These are phyloP conservation scores for Trichoderma virens DNA, from an alignment of 495 filamentous ascomycete species.

Conservation along the genomic window DNA sequence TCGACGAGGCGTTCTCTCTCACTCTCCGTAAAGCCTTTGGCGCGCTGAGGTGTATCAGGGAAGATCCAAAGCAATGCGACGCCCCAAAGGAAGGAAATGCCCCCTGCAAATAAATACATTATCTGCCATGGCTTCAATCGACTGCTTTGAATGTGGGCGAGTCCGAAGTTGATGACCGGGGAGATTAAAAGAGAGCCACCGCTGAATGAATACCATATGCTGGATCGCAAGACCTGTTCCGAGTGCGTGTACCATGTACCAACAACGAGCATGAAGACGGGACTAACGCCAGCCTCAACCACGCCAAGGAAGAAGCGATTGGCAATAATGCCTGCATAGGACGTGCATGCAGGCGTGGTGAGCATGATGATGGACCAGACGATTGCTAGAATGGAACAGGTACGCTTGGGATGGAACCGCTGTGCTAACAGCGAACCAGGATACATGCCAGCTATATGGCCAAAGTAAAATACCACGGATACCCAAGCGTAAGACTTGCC, in stretches of 20 bases:
- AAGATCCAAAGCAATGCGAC: not conserved
- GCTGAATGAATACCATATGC: not conserved
- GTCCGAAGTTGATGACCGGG: not conserved
- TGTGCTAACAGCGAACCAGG: not conserved
- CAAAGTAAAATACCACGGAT: not conserved
- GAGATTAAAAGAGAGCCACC: not conserved
- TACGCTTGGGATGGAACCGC: not conserved
- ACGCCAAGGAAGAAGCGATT: constrained; percentile 48
- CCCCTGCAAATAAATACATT: not conserved
- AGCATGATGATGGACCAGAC: constrained; percentile 37
- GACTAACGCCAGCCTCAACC: constrained; percentile 49
- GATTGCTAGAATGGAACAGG: not conserved
- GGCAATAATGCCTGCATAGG: constrained; percentile 41
- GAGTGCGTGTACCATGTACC: constrained; percentile 48
- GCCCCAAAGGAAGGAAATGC: not conserved
- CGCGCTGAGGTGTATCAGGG: not conserved
- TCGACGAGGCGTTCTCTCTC: not conserved
- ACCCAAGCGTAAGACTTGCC: not conserved
- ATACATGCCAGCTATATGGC: not conserved
- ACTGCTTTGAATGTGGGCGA: not conserved
- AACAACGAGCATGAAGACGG: constrained; percentile 50
- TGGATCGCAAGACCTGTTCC: constrained; percentile 30
- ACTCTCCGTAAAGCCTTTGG: not conserved
- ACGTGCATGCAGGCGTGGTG: constrained; percentile 42
- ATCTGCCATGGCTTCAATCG: not conserved